These are phyloP conservation scores for Tylopilus orsonianus DNA, from an alignment of 1,284 basidiomycete genomes.

Conservation along the genomic window DNA sequence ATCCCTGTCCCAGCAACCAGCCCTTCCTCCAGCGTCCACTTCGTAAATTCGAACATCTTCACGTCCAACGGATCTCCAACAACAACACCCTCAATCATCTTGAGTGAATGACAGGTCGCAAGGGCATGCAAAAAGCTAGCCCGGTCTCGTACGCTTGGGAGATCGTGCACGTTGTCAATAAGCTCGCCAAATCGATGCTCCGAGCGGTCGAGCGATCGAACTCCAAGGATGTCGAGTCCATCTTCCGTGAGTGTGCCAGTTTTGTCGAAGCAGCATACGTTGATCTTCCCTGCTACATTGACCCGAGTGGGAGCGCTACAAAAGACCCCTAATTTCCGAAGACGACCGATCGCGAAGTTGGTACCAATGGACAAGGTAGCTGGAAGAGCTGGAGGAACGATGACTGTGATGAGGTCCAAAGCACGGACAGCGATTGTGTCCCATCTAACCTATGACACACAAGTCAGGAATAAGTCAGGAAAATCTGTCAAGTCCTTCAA, in stretches of 20 bases:
- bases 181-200: conserved; percentile 87
- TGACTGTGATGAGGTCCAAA: conserved; percentile 96
- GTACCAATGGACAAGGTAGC: conserved; percentile 98
- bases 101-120: conserved; percentile 95
- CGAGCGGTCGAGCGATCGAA: conserved; percentile 78
- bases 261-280: conserved; percentile 99
- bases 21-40: conserved; percentile 96
- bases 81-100: conserved; percentile 85
- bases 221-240: conserved; percentile 94
- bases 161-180: conserved; percentile 82
- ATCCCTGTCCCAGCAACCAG: conserved; percentile 65
- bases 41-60: conserved; percentile 97
- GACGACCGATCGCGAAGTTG: conserved; percentile 89
- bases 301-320: conserved; percentile 97
- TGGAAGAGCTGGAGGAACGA: conserved; percentile 96
- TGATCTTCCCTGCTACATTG: conserved; percentile 96
- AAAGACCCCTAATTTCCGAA: conserved; percentile 89
- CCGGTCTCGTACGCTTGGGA: conserved; percentile 72
- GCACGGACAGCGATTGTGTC: conserved; percentile 91
- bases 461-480: conserved; percentile 9
- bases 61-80: conserved; percentile 97
- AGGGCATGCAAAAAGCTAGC: conserved; percentile 90
- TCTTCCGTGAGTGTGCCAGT: conserved; percentile 99
- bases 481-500: neutral
- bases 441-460: conserved; percentile 70